These are phyloP conservation scores for Capsicum pubescens DNA, from an alignment of 257 asterid species.

Conservation along the genomic window DNA sequence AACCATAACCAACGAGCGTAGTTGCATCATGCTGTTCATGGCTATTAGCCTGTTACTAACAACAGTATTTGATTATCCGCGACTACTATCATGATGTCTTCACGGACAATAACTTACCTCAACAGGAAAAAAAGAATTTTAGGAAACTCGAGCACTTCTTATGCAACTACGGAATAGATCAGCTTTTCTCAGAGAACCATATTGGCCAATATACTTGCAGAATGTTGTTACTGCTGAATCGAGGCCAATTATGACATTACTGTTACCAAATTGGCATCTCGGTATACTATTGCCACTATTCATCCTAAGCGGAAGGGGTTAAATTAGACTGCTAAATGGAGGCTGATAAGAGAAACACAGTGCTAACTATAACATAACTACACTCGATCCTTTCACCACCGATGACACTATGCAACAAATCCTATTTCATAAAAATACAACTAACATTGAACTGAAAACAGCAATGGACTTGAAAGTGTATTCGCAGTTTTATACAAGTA, in stretches of 20 bases:
- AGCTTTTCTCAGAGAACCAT: constrained; percentile 11
- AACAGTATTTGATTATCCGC: neutral
- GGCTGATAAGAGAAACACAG: constrained; percentile 24
- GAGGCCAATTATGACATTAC: constrained; percentile 28
- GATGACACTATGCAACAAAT: constrained; percentile 35
- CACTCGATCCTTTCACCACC: constrained; percentile 32
- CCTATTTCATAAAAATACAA: constrained; percentile 25
- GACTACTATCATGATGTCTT: neutral
- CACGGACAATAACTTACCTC: neutral
- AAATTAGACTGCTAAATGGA: no score
- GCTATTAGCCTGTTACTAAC: constrained; percentile 30
- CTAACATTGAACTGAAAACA: constrained; percentile 28
- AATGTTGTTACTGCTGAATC: constrained; percentile 23
- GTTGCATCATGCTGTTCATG: constrained; percentile 35
- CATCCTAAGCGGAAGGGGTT: neutral
- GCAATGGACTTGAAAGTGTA: constrained; percentile 27
- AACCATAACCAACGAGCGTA: constrained; percentile 28
- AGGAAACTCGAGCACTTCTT: constrained; percentile 20
- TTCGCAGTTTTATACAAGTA: constrained; percentile 29
- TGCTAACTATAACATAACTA: constrained; percentile 42
- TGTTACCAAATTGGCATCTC: constrained; percentile 49
- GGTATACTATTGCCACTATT: no score
- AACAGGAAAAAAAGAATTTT: neutral
- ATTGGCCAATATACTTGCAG: neutral
- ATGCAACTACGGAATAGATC: constrained; percentile 29